Base-by-base conservation (phyloP, 2,329 filamentous ascomycete genomes). In the Neonectria magnoliae region DNA sequence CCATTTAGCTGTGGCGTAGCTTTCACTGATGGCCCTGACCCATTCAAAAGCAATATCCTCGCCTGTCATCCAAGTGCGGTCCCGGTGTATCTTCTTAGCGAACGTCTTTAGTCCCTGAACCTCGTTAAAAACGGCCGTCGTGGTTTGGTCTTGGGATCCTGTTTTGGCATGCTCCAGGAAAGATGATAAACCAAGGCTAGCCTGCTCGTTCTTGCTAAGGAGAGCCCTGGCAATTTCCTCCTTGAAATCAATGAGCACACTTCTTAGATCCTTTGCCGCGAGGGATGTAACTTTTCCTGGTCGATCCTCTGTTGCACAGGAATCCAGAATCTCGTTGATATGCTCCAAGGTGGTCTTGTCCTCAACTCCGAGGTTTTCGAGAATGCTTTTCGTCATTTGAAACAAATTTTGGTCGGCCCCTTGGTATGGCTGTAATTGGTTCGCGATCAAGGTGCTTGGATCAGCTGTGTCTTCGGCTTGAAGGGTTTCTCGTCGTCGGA, bases 131-230 rank as follows among this genome's bases (percentile, higher is more conserved):
- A 75, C 69, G 0, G 83, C 79, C 3, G 79, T 81, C n/a, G 80
- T 81, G 1, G 78, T 77, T 22, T 82, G 78, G 54, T 85, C 83
- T 69, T 87, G 83, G 0, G 85, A 82, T 4, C 83, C 83, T 0
- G 85, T 80, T 68, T 89, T 90, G 1, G 87, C 85, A 70, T 90
- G 87, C 68, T 91, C 88, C 4, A 91, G 81, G 68, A 91, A 90
- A 4, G 87, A 88, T 1, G 85, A 87, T 16, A 89, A 80, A 9
- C 86, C 86, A 31, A 87, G 77, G 11, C 82, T 82, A 0, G 84
- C 80, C 22, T 82, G 78, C 50, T 87, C 84, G 60, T 84, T 84
- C 67, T 87, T 88, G 65, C 79, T 84, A 13, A 88, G 75, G 11
- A 89, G 74, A 5, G 86, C 79, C 65, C 82, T 83, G 0, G 85